Percentiles rank a stretch among this genome's conserved stretches.
phyloP scores from a whole-genome alignment of 2,329 filamentous ascomycete genomes.

The Cordyceps tenuipes region DNA sequence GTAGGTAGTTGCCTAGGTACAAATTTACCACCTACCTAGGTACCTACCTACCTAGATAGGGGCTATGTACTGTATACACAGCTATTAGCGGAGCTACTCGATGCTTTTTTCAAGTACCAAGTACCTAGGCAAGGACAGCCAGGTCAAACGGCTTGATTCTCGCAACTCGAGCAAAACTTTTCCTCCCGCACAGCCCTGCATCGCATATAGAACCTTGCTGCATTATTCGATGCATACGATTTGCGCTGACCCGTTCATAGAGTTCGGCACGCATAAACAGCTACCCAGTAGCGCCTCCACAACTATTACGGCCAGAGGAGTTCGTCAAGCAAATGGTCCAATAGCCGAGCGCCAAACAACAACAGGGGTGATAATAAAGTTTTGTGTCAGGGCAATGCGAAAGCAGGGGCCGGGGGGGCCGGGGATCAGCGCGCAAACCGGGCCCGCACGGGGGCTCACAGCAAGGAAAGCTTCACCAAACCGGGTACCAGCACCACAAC shows the following conservation, averaged over 20 bases:
- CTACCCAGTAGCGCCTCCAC: not conserved
- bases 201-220: not conserved
- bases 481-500: not conserved
- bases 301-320: not conserved
- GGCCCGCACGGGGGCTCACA: not conserved
- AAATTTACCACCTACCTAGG: no score
- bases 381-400: slow-evolving; percentile 6
- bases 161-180: not conserved
- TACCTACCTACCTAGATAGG: no score
- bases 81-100: no score
- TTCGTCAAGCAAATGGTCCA: not conserved
- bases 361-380: slow-evolving; percentile 1
- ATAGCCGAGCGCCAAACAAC: not conserved
- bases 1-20: no score
- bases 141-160: not conserved
- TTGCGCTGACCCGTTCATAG: not conserved
- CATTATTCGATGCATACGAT: not conserved
- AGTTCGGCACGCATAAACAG: not conserved
- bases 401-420: not conserved
- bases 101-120: not conserved
- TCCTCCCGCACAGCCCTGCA: not conserved
- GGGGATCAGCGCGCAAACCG: not conserved
- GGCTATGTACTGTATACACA: no score
- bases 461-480: not conserved
- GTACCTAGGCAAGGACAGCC: not conserved